Evolutionary conservation across 345 rosid genomes (phyloP).

Genomic region (Viola odorata): DNA sequence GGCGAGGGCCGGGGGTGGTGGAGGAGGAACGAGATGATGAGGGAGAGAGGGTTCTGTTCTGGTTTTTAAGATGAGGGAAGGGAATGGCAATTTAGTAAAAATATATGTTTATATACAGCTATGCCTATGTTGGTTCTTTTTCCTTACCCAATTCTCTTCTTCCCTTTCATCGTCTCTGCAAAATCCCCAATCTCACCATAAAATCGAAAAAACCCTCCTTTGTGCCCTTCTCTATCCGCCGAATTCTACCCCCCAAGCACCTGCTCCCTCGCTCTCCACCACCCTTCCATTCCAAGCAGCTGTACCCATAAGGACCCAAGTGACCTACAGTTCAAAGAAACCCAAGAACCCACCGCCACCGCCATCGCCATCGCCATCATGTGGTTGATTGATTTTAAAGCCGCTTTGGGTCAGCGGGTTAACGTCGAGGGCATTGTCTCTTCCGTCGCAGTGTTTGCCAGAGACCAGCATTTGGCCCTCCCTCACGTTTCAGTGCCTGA

Average conservation of each 20-base stretch:
- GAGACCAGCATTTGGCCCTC: conserved; percentile 61
- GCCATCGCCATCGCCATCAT: conserved; percentile 70
- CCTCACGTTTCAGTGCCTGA: conserved; percentile 78
- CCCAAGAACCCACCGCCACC: conserved; percentile 33
- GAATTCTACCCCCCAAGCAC: conserved; percentile 19
- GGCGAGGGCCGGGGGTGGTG: too few species aligned
- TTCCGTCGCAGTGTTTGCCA: conserved; percentile 46
- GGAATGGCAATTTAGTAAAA: too few species aligned
- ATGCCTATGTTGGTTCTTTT: conserved; percentile 18
- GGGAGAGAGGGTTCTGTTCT: too few species aligned
- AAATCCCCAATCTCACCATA: conserved; percentile 12
- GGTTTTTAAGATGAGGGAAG: too few species aligned
- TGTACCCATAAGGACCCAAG: conserved; percentile 32
- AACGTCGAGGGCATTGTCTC: conserved; percentile 78
- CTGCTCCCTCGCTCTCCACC: conserved; percentile 28
- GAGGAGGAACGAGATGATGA: too few species aligned
- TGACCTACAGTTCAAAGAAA: background rate
- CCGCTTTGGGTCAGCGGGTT: conserved; percentile 82
- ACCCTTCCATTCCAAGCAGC: conserved; percentile 27
- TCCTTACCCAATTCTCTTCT: conserved; percentile 33
- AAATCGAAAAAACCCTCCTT: conserved; percentile 24
- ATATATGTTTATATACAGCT: too few species aligned
- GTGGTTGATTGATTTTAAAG: conserved; percentile 95
- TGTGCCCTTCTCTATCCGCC: conserved; percentile 25
- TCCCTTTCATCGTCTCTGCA: conserved; percentile 27